Evolutionary conservation across 2,329 filamentous ascomycete species (phyloP), one percentile per base, ranked within the genome.

Genomic region (Diplodia scrobiculata): DNA sequence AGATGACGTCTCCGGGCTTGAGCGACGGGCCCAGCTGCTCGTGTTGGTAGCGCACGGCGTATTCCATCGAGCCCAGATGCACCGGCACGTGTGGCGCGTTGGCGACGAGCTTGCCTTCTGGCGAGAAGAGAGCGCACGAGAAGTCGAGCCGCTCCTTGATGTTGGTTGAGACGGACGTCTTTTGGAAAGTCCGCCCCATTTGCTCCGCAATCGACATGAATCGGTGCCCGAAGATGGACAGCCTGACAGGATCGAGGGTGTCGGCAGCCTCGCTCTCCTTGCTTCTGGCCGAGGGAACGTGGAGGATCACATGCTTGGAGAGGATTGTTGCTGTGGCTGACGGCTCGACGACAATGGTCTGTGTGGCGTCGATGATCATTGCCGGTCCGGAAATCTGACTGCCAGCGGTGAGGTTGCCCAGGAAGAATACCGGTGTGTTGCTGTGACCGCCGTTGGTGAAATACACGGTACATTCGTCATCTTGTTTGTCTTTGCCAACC

Each of bases 171-270:
- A 86, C 83, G 0, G 81, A 81, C 0, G 84, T 86, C 69, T 84
- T 83, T 62, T 86, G 83, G 17, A 86, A 74, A 0, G 84, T 84
- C 5, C 81, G 81, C 38, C 84, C 84, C 84, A 86, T 86, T 68
- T 86, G 84, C 67, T 86, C 84, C 0, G 84, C 84, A 21, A 86
- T 85, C 2, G 82, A 81, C 84, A 86, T 86, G 75, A 86, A 86
- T 0, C 84, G 78, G 69, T 86, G 83, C 0, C 81, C 82, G 65
- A 85, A 85, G 51, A 86, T 82, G 11, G 81, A 84, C 2, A 86
- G 78, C 36, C 82, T 77, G 48, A 86, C 84, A 0, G 84, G 84
- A 67, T 83, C 80, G 34, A 83, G 75, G 11, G 27, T 27, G 7
- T 65, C 51, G 6, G 29, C 63, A 50, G 45, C 38, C 10, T 48